Percentiles rank a stretch among this genome's conserved stretches.
Conservation (phyloP, 177 flowering plant species). For the Vitis hybrid region DNA sequence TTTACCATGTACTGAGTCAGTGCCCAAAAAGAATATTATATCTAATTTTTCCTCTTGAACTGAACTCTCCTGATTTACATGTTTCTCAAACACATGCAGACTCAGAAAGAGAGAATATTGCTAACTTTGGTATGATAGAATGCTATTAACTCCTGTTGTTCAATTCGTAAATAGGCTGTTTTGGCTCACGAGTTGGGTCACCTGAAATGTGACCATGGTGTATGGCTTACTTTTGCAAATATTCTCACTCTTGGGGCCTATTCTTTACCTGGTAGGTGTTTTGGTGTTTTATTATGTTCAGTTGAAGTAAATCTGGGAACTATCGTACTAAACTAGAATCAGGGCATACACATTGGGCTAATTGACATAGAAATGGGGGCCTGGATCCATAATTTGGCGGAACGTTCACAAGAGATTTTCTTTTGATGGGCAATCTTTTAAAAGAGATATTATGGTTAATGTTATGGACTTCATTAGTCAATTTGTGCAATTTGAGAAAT, state of each 20-base stretch:
- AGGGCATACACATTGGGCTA: neutral
- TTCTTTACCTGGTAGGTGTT: conserved; percentile 72
- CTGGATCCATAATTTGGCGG: too few relatives aligned
- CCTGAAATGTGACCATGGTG: conserved; percentile 97
- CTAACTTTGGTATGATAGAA: neutral
- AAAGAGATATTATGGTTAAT: too few relatives aligned
- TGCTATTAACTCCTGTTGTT: conserved; percentile 5
- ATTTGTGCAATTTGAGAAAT: too few relatives aligned
- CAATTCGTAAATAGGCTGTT: conserved; percentile 65
- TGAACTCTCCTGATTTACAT: neutral
- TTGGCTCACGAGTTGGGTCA: conserved; percentile 98
- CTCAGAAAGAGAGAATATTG: neutral
- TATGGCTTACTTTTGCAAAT: conserved; percentile 95
- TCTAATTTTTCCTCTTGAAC: neutral
- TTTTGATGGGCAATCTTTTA: too few relatives aligned
- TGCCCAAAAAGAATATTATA: too few relatives aligned
- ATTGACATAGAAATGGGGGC: neutral
- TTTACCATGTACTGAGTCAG: too few relatives aligned
- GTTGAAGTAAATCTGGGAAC: neutral
- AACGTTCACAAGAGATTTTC: too few relatives aligned
- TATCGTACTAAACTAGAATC: neutral
- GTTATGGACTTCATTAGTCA: too few relatives aligned
- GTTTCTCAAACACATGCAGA: neutral
- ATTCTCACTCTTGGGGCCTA: conserved; percentile 91
- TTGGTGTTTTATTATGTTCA: neutral